Percentiles rank a stretch among this genome's conserved stretches.
Evolutionary conservation across 2,329 filamentous ascomycete genomes (phyloP).

Genomic region (Ophiostoma australiae): DNA sequence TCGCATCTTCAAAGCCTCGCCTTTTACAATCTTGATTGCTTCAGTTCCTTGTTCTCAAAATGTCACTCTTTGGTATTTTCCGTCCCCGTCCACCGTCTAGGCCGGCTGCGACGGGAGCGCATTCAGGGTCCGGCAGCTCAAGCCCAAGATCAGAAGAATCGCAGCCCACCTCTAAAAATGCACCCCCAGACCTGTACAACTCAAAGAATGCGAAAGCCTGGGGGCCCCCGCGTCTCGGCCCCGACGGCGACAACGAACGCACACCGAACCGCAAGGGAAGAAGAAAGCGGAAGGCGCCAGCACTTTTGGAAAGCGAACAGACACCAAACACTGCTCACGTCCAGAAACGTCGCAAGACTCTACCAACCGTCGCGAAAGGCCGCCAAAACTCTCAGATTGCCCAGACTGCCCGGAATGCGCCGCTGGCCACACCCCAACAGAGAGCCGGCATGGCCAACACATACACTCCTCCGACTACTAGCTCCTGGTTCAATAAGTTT

Average conservation of each 20-base stretch:
- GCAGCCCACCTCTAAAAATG: not conserved
- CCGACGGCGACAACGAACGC: not conserved
- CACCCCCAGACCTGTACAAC: no score
- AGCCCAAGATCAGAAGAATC: not conserved
- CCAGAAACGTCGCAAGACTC: conserved; percentile 1
- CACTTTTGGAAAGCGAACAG: not conserved
- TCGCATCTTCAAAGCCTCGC: not conserved
- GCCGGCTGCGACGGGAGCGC: not conserved
- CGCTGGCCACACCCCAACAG: not conserved
- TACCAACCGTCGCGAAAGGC: not conserved
- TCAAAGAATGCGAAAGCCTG: not conserved
- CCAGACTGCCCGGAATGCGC: not conserved
- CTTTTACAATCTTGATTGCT: not conserved
- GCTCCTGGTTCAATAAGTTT: conserved; percentile 1
- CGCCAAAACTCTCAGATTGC: not conserved
- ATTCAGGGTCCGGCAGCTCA: not conserved
- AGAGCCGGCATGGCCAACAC: not conserved
- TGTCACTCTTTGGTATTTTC: conserved; percentile 2
- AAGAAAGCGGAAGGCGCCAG: conserved; percentile 2
- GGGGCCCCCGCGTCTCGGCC: not conserved
- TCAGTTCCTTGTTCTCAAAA: not conserved
- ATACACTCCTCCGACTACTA: not conserved
- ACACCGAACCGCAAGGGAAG: not conserved
- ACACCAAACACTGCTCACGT: not conserved
- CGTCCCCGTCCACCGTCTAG: not conserved